phyloP scores from a whole-genome alignment of 345 rosid genomes.

The Atalantia buxifolia region DNA sequence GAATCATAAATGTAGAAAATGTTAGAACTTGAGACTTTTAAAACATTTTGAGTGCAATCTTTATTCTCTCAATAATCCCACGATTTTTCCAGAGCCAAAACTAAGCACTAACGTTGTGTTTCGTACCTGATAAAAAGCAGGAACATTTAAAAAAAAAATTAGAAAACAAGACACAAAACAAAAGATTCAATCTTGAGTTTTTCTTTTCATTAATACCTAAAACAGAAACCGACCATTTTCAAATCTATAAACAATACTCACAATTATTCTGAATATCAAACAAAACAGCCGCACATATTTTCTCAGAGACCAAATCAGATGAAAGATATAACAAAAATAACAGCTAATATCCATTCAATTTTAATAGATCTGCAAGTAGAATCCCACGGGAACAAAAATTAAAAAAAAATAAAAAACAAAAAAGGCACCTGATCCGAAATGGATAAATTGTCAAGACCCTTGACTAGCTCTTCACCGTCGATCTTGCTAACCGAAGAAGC shows the following conservation, averaged over 20 bases:
- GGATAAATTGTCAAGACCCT: conserved; percentile 12
- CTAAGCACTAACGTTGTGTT: neutral
- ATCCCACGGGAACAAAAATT: neutral
- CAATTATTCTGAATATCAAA: neutral
- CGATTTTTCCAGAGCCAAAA: neutral
- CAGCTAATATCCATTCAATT: neutral
- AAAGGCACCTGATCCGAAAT: conserved; percentile 31
- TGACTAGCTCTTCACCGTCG: conserved; percentile 15
- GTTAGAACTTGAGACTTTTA: neutral
- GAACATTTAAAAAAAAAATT: neutral
- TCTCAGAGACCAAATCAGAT: neutral
- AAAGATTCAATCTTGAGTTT: neutral
- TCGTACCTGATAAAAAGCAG: neutral
- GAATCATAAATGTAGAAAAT: neutral
- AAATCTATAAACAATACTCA: neutral
- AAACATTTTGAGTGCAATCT: neutral
- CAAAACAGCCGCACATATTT: neutral
- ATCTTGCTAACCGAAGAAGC: conserved; percentile 22
- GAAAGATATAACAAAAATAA: neutral
- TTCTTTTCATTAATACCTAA: neutral
- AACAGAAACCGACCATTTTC: neutral
- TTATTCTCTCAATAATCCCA: neutral
- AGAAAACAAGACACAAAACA: neutral
- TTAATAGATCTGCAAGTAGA: no score
- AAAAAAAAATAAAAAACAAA: neutral